Conservation (phyloP, 2,329 filamentous ascomycete genomes). For the Sarocladium oryzae region DNA sequence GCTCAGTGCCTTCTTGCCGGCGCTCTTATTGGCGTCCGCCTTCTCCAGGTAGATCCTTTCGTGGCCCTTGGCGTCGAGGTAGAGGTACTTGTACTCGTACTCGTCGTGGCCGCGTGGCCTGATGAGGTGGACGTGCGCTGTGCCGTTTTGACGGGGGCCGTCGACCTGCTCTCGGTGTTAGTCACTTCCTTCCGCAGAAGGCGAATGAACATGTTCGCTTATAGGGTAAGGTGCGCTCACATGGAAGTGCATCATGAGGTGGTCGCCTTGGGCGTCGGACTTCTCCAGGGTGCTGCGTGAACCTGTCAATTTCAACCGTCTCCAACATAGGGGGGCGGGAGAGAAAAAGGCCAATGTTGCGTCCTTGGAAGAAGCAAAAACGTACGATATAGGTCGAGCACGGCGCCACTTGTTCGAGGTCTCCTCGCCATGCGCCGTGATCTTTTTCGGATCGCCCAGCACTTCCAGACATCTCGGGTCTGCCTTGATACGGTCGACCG, state of each 20-base stretch:
- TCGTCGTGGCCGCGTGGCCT: slow-evolving; percentile 58
- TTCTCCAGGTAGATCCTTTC: slow-evolving; percentile 61
- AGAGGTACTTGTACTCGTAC: slow-evolving; percentile 74
- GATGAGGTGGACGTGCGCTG: slow-evolving; percentile 72
- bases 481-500: slow-evolving; percentile 69
- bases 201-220: neutral
- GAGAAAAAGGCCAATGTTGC: too few relatives aligned
- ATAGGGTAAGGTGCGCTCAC: slow-evolving; percentile 37
- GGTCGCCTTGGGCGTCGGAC: slow-evolving; percentile 70
- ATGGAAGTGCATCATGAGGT: slow-evolving; percentile 80
- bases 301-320: too few relatives aligned
- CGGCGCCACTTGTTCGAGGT: slow-evolving; percentile 76
- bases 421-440: slow-evolving; percentile 74
- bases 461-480: slow-evolving; percentile 65
- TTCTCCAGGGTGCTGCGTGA: slow-evolving; percentile 58
- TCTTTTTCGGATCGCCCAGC: slow-evolving; percentile 61
- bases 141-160: slow-evolving; percentile 66
- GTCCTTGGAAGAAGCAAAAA: neutral
- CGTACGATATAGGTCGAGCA: slow-evolving; percentile 54
- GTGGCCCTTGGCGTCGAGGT: slow-evolving; percentile 70
- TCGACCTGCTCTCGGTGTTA: slow-evolving; percentile 60
- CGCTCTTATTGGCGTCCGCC: slow-evolving; percentile 33
- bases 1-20: slow-evolving; percentile 39
- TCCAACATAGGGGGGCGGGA: too few relatives aligned
- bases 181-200: too few relatives aligned